These are phyloP conservation scores for Monosporascus sp. DNA, from an alignment of 2,329 filamentous ascomycete genomes.

Conservation along the genomic window DNA sequence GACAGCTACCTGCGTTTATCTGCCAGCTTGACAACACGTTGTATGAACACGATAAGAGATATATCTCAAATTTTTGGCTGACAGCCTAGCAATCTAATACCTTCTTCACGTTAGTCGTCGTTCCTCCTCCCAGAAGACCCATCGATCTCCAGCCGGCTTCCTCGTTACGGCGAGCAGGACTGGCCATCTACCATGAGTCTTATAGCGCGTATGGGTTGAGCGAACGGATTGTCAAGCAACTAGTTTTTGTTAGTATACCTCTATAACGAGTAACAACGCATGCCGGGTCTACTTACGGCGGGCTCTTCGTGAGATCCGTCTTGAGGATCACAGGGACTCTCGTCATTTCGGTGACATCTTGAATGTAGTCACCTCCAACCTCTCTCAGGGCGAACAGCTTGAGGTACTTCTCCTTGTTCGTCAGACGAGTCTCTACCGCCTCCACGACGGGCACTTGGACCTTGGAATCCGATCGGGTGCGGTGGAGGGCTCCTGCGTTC, in stretches of 20 bases:
- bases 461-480: conserved; percentile 91
- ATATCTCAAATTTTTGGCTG: background rate
- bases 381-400: conserved; percentile 85
- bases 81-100: background rate
- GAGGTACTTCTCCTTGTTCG: conserved; percentile 94
- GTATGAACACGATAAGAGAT: background rate
- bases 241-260: conserved; percentile 35
- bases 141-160: background rate
- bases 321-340: conserved; percentile 96
- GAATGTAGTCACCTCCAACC: conserved; percentile 91
- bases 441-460: conserved; percentile 74
- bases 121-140: background rate
- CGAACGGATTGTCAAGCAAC: conserved; percentile 62
- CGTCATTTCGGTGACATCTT: conserved; percentile 97
- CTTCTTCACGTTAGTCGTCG: background rate
- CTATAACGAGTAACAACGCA: background rate
- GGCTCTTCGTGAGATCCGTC: conserved; percentile 97
- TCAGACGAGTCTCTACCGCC: conserved; percentile 71
- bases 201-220: conserved; percentile 57
- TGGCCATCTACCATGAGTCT: conserved; percentile 4
- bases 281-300: conserved; percentile 71
- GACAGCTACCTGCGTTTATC: background rate
- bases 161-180: conserved; percentile 2
- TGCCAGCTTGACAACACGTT: background rate
- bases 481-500: conserved; percentile 65